Evolutionary conservation across 108 stramenopile genomes (phyloP).

Genomic region (Craspedostauros australis): DNA sequence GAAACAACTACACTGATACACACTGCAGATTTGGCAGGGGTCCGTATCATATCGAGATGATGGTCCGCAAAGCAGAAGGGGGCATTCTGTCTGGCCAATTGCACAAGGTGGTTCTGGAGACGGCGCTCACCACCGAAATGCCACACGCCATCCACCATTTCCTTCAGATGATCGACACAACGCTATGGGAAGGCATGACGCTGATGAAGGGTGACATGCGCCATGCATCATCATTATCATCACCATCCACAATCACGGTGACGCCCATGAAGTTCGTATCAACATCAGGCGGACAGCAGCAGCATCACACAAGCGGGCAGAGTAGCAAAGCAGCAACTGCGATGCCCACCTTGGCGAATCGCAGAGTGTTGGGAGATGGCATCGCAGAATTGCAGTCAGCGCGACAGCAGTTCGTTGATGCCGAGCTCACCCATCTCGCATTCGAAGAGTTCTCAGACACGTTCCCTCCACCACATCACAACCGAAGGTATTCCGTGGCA

Average conservation of each 20-base stretch:
- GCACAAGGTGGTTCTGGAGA: slow-evolving; percentile 24
- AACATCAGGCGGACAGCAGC: slow-evolving; percentile 17
- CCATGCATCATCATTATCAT: too few relatives aligned
- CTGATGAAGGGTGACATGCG: slow-evolving; percentile 19
- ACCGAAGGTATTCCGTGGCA: slow-evolving; percentile 57
- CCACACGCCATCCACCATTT: slow-evolving; percentile 46
- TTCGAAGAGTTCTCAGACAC: slow-evolving; percentile 57
- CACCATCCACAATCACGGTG: too few relatives aligned
- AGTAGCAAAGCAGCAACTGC: too few relatives aligned
- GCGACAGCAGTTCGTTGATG: slow-evolving; percentile 35
- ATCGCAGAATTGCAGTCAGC: too few relatives aligned
- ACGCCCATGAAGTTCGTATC: too few relatives aligned
- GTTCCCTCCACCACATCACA: slow-evolving; percentile 38
- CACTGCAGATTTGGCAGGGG: slow-evolving; percentile 14
- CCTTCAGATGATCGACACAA: slow-evolving; percentile 30
- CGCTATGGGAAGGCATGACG: slow-evolving; percentile 36
- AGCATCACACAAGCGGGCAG: slow-evolving; percentile 12
- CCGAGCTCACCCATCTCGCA: slow-evolving; percentile 30
- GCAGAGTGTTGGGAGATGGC: too few relatives aligned
- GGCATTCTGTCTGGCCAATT: background rate
- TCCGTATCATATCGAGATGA: slow-evolving; percentile 19
- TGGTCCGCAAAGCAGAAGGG: slow-evolving; percentile 7
- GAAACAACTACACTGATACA: background rate
- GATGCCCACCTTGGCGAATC: too few relatives aligned
- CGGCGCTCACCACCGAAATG: slow-evolving; percentile 24